phyloP scores from a whole-genome alignment of 1,139 yeast species.

The Yamadazyma membranifaciens region DNA sequence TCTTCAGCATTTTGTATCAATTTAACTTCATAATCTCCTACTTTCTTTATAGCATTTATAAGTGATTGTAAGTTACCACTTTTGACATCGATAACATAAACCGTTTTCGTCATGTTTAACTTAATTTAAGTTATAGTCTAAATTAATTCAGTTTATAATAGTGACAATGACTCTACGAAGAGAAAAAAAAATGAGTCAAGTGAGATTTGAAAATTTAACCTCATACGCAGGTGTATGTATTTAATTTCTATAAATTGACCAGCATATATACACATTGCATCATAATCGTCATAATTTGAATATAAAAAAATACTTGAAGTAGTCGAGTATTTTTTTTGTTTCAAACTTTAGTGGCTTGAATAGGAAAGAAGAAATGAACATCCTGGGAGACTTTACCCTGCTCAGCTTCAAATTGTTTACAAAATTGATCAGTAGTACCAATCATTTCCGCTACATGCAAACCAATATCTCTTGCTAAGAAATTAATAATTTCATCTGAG shows the following conservation, averaged over 20 bases:
- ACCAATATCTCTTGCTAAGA: conserved; percentile 29
- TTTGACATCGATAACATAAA: conserved; percentile 88
- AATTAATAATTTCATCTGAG: conserved; percentile 32
- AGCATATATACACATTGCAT: neutral
- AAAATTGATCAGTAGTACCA: conserved; percentile 33
- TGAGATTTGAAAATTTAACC: neutral
- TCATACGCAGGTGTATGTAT: neutral
- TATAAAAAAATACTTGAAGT: too few species aligned
- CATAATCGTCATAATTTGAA: neutral
- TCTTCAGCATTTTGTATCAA: conserved; percentile 45
- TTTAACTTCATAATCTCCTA: conserved; percentile 63
- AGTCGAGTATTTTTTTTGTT: neutral
- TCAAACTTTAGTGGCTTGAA: conserved; percentile 26
- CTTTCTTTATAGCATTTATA: conserved; percentile 74
- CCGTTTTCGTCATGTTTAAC: conserved; percentile 22
- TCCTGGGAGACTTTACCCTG: conserved; percentile 17
- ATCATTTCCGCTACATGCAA: conserved; percentile 33
- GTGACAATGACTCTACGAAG: neutral
- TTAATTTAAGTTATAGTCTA: too few species aligned
- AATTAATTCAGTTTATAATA: neutral
- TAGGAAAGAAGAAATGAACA: conserved; percentile 31
- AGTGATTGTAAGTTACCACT: conserved; percentile 92
- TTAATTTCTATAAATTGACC: too few species aligned
- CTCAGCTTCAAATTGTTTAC: conserved; percentile 20
- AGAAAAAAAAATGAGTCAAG: neutral